Base-by-base conservation (phyloP, 495 filamentous ascomycete genomes). In the Aspergillus panamensis region DNA sequence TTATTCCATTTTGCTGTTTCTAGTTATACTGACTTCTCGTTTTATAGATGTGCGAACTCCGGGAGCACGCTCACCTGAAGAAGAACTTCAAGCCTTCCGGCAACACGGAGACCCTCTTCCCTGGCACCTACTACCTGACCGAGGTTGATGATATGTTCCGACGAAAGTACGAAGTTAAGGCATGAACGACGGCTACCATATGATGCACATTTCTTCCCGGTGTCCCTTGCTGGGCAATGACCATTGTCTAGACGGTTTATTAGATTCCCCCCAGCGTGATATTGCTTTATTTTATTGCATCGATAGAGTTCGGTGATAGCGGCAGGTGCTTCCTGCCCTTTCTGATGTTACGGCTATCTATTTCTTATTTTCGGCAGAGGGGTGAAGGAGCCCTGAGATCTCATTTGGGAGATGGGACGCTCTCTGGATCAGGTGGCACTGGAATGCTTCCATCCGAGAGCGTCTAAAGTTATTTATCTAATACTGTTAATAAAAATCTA, bases 121-220 rank as follows among this genome's bases (percentile, higher is more conserved):
- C 83, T 55, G 89, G 87, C 45, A 87, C 88, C 13, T 98, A 97
- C 80, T 98, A 96, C 77, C 82, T 97, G 51, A 87, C 86, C 61
- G 83, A 85, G 62, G 79, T 98, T 35, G 93, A 98, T 63, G 91
- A 91, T 65, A 96, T 96, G 91, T 98, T 93, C 89, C 85, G 91
- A 73, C 83, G 94, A 63, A 81, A 80, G 61, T 97, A 98, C 77
- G 80, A 81, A 58, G 73, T 96, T 77, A 94, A 97, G 84, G 87
- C 84, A 72, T 98, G 87, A 78, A 64, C 60, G 29, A 59, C 33
- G 58, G 37, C 51, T 55, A 35, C 31, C 14, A 50, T 53, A 30
- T 59, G 53, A 60, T 43, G 31, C 35, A 47, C 51, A 53, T 59
- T 61, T 63, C 53, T 59, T 44, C 51, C 50, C 57, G 61, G 62